Evolutionary conservation across 495 filamentous ascomycete genomes (phyloP).

Genomic region (Daldinia vernicosa): DNA sequence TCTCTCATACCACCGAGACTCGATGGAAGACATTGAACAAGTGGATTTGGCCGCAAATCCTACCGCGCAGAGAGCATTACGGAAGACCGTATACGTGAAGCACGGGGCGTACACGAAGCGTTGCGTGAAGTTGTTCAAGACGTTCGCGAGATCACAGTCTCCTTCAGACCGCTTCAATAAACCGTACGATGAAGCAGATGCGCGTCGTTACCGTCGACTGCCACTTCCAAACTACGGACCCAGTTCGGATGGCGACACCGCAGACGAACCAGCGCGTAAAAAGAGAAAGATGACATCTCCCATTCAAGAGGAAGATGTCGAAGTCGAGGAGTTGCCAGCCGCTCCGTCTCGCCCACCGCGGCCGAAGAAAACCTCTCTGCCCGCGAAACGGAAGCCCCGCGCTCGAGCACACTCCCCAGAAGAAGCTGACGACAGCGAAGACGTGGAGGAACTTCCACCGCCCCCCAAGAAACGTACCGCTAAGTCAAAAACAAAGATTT

Average conservation of each 20-base stretch:
- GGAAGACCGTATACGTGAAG: conserved; percentile 51
- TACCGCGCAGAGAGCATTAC: conserved; percentile 50
- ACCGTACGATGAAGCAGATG: conserved; percentile 46
- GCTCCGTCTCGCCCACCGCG: conserved; percentile 5
- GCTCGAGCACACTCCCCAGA: conserved; percentile 7
- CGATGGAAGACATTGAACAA: conserved; percentile 50
- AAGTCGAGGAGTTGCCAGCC: conserved; percentile 33
- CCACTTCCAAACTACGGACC: conserved; percentile 47
- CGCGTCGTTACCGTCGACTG: conserved; percentile 41
- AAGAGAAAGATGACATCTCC: conserved; percentile 34
- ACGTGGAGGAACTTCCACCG: conserved; percentile 29
- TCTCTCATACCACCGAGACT: conserved; percentile 45
- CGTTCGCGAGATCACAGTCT: conserved; percentile 47
- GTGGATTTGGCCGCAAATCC: conserved; percentile 50
- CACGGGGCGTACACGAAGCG: conserved; percentile 60
- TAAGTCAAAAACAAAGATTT: conserved; percentile 23
- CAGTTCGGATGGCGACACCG: conserved; percentile 38
- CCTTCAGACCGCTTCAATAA: conserved; percentile 32
- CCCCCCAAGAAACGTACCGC: conserved; percentile 31
- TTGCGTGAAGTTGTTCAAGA: conserved; percentile 55
- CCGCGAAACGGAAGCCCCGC: conserved; percentile 12
- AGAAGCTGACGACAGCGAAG: conserved; percentile 31
- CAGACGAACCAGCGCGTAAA: conserved; percentile 33
- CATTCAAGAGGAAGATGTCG: conserved; percentile 36
- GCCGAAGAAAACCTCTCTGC: conserved; percentile 16